A percentile compares a stretch with the other conserved stretches of the same genome.
phyloP scores from a whole-genome alignment of 2,329 filamentous ascomycete genomes.

The Saccharata proteae region DNA sequence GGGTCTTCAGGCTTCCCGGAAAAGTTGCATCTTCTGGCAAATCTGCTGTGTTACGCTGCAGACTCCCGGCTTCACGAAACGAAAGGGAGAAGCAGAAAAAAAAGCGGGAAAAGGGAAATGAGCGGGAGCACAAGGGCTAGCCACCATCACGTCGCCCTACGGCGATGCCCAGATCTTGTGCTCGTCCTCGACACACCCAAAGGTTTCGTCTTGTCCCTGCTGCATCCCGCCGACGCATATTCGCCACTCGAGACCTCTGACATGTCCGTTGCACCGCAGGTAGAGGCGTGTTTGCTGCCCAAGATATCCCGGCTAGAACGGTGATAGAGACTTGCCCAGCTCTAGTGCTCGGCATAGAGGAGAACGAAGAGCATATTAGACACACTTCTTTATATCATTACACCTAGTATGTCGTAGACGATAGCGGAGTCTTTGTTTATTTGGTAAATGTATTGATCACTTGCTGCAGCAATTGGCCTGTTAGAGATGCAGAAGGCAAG shows the following conservation, averaged over 20 bases:
- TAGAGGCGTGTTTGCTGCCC: slow-evolving; percentile 40
- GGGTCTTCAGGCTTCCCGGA: too few species aligned
- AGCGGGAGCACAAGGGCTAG: neutral
- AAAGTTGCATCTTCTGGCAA: too few species aligned
- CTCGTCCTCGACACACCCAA: slow-evolving; percentile 39
- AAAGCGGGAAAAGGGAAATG: neutral
- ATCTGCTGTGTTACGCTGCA: too few species aligned
- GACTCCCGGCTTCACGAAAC: too few species aligned
- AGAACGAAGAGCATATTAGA: slow-evolving; percentile 37
- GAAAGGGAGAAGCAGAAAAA: too few species aligned
- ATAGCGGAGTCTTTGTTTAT: neutral
- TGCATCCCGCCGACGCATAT: too few species aligned
- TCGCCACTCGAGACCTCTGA: too few species aligned
- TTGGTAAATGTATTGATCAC: slow-evolving; percentile 7
- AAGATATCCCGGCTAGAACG: slow-evolving; percentile 34
- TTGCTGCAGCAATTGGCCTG: slow-evolving; percentile 31
- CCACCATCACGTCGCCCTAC: slow-evolving; percentile 22
- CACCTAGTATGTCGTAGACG: slow-evolving; percentile 35
- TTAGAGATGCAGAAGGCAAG: slow-evolving; percentile 13
- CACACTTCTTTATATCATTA: slow-evolving; percentile 43
- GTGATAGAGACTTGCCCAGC: slow-evolving; percentile 42
- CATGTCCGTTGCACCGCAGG: slow-evolving; percentile 22
- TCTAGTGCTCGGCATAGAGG: slow-evolving; percentile 34
- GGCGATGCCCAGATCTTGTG: slow-evolving; percentile 29
- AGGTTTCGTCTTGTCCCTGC: slow-evolving; percentile 24